Evolutionary conservation across 352 stramenopile genomes (phyloP), one percentile per base, ranked within the genome.

Genomic region (Peronospora destructor): DNA sequence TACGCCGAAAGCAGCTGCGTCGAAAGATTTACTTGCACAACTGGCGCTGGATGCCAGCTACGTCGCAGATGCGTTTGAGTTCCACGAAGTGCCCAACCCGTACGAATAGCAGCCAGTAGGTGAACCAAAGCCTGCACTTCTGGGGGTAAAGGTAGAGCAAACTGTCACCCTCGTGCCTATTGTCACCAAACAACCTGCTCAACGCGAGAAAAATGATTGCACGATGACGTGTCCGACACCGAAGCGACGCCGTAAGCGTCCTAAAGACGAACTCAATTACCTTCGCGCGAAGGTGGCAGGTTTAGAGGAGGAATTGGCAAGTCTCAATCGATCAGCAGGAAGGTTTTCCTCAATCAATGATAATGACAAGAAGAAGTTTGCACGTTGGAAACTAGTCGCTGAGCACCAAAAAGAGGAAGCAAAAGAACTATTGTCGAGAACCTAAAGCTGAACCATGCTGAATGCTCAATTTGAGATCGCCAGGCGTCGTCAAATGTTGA

Each of bases 201-300:
- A 45, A 12, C n/a, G 40, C 51, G 49, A 37, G 17, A 67, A 64
- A 50, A 39, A 60, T 28, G 46, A n/a, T 14, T 51, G 52, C 9
- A 32, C 16, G 11, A 44, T 42, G 28, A 46, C 46, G 42, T 63
- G 55, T 35, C 19, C 49, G n/a, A 63, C 59, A 34, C 17, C 52
- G 2, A 61, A 61, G 30, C 57, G 45, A 10, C 58, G 62, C 4
- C 59, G 64, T 35, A 72, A 69, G 41, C 50, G 64, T 3, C 59
- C 59, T 2, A 72, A 69, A 57, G 64, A 72, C 33, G 64, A 72
- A 23, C 59, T 72, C 8, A 55, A 72, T 28, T 69, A 72, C 35
- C 51, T 72, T 7, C 59, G 64, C 10, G 47, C 43, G 4, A 62
- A 54, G 23, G 59, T 72, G 28, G n/a, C 47, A 0, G 55, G 66